phyloP scores from a whole-genome alignment of 768 basidiomycete genomes.

The Cystofilobasidium capitatum region DNA sequence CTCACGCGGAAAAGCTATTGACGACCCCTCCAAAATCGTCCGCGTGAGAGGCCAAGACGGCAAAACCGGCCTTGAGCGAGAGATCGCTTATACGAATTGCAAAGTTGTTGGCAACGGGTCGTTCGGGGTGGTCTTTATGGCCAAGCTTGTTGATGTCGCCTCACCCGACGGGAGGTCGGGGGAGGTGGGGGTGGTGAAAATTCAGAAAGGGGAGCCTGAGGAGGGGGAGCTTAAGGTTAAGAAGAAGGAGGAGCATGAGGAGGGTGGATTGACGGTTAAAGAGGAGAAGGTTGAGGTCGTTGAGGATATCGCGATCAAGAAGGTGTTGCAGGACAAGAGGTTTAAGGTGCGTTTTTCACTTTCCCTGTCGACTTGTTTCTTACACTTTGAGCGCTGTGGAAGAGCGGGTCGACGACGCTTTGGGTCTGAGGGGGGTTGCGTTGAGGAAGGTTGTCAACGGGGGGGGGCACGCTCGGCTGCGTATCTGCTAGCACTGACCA shows the following conservation, averaged over 20 bases:
- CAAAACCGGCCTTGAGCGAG: constrained; percentile 76
- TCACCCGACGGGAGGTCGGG: background rate
- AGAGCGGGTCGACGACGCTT: too few species aligned
- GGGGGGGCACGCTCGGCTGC: too few species aligned
- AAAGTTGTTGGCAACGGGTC: constrained; percentile 98
- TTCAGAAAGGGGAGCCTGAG: background rate
- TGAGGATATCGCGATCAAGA: constrained; percentile 95
- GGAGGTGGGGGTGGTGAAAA: background rate
- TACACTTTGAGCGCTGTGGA: background rate
- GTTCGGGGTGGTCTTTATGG: constrained; percentile 97
- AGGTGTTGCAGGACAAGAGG: constrained; percentile 98
- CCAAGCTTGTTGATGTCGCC: constrained; percentile 56
- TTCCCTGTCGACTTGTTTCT: background rate
- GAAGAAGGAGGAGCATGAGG: constrained; percentile 6
- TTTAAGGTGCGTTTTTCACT: constrained; percentile 73
- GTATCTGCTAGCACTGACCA: too few species aligned
- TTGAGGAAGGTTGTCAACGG: too few species aligned
- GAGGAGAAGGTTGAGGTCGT: constrained; percentile 33
- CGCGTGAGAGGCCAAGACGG: constrained; percentile 92
- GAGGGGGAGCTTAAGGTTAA: background rate
- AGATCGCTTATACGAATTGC: constrained; percentile 90
- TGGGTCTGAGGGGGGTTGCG: too few species aligned
- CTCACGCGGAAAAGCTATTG: constrained; percentile 39
- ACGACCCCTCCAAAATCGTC: constrained; percentile 93
- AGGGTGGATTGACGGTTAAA: background rate